Base-by-base conservation (phyloP, 192 early-diverging fungal species). In the Backusella circina region DNA sequence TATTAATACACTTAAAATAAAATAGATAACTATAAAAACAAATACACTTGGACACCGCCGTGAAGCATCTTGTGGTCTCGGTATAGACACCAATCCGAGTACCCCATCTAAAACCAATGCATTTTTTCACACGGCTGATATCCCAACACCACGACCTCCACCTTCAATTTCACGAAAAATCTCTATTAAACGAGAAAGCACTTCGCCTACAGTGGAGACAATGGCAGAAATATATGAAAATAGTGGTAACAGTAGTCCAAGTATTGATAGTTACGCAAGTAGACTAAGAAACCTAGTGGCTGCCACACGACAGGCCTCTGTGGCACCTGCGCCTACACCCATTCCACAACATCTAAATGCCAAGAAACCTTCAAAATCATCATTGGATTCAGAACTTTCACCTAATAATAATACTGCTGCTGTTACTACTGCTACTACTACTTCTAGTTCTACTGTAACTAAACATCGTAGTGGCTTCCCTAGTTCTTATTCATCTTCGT, bases 301-400 rank as follows among this genome's bases (percentile, higher is more conserved):
- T 66, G 26, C 64, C 23, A 38, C 51, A 23, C 50, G 71, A n/a
- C 54, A 74, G 37, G 33, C 73, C 13, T 33, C 64, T 21, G 37
- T 44, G 9, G 73, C 73, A 10, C 73, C 73, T 39, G 64, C 73
- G 0, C 73, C 73, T 6, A 23, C 64, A 39, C 73, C 73, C 5
- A 74, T 74, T 74, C 73, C 73, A 44, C 54, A 74, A 16, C 36
- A 74, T 28, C 28, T 74, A 21, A 33, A 74, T 31, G 57, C 73
- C 16, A 74, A 66, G 35, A 74, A 74, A 26, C 33, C 57, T 64
- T 38, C 71, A 41, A 61, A 65, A 71, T 37, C 69, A 71, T 71
- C 69, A 37, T 5, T 16, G 41, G 69, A 71, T 30, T 41, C n/a
- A 0, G 26, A 44, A 5, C 36, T 38, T 36, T 37, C 33, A n/a